Conservation (phyloP, 805 yeast species). For the Vanderwaltozyma tropicalis region DNA sequence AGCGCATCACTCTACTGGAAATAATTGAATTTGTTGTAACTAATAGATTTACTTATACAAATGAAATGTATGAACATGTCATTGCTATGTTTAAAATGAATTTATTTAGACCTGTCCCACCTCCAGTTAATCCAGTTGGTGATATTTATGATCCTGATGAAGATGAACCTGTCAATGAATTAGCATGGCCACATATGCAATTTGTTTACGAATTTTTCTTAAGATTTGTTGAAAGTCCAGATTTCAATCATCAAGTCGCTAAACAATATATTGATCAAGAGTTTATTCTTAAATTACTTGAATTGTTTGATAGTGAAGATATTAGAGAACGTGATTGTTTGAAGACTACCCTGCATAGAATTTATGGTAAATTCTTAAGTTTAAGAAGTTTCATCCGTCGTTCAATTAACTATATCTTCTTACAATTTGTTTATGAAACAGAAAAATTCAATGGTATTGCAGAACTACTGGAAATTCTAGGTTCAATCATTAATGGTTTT, state of each 20-base stretch:
- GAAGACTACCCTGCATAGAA: conserved; percentile 89
- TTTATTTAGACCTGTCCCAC: conserved; percentile 92
- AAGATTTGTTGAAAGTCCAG: conserved; percentile 87
- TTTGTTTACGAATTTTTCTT: conserved; percentile 89
- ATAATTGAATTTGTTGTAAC: conserved; percentile 78
- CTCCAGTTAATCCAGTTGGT: conserved; percentile 95
- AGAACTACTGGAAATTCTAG: conserved; percentile 87
- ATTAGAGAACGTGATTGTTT: conserved; percentile 92
- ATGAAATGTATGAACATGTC: conserved; percentile 80
- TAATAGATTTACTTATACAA: conserved; percentile 76
- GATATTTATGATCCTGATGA: conserved; percentile 97
- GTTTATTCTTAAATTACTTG: conserved; percentile 71
- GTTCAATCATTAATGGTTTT: conserved; percentile 94
- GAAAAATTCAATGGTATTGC: conserved; percentile 93
- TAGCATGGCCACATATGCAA: conserved; percentile 99
- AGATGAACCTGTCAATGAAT: conserved; percentile 93
- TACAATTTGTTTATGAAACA: conserved; percentile 90
- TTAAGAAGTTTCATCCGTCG: conserved; percentile 85
- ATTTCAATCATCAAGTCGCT: conserved; percentile 86
- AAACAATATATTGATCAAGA: conserved; percentile 89
- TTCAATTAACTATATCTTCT: conserved; percentile 81
- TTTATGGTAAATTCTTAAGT: conserved; percentile 88
- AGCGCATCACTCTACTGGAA: conserved; percentile 78
- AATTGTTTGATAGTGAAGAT: conserved; percentile 91
- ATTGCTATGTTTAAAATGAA: conserved; percentile 83